Conservation (phyloP, 345 rosid species). For the Euphorbia pulcherrima region DNA sequence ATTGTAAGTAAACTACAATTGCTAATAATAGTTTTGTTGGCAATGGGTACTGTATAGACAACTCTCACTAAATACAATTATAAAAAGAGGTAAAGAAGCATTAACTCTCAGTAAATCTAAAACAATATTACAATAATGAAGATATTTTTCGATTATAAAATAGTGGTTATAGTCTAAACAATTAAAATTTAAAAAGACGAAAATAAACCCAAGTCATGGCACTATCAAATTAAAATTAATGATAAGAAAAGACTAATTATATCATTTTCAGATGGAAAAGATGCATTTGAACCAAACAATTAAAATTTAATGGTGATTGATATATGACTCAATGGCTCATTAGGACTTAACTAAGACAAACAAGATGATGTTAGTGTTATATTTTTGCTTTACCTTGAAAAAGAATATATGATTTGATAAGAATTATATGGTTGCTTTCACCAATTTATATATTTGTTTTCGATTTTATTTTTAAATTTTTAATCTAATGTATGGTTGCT, state of each 20-base stretch:
- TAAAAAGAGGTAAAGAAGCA: no score
- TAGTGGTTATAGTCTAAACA: neutral
- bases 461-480: neutral
- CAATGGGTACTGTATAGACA: no score
- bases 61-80: no score
- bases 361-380: slow-evolving; percentile 13
- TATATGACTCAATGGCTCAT: slow-evolving; percentile 15
- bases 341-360: slow-evolving; percentile 20
- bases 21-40: no score
- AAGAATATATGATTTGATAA: slow-evolving; percentile 14
- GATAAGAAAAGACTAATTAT: neutral
- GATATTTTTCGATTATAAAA: no score
- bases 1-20: neutral
- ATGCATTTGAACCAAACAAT: slow-evolving; percentile 11
- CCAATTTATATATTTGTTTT: neutral
- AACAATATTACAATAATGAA: no score
- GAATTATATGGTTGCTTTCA: slow-evolving; percentile 16
- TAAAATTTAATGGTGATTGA: slow-evolving; percentile 10
- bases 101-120: no score
- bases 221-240: neutral
- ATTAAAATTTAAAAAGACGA: no score
- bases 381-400: slow-evolving; percentile 8
- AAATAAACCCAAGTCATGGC: neutral
- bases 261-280: slow-evolving; percentile 19
- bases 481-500: neutral